Base-by-base conservation (phyloP, 139 green algal genomes). In the Coelastrella sp. region DNA sequence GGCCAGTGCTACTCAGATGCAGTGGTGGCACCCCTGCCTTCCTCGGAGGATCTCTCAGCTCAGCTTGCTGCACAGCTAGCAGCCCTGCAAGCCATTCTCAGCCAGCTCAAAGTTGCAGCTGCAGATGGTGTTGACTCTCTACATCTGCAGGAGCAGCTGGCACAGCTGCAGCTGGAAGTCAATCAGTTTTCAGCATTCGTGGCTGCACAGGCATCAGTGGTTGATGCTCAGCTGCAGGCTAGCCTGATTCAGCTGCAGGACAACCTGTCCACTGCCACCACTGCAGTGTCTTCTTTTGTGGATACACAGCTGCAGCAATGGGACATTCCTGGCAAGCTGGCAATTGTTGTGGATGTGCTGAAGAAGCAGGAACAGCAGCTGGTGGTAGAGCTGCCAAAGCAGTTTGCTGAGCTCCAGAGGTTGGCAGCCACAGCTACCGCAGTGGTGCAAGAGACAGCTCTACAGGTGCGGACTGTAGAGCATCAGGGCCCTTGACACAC, bases 1-100 rank as follows among this genome's bases (percentile, higher is more conserved):
- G 78, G 78, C 41, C 40, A 84, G 78, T 84, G 78, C 78, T 84
- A 63, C 38, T 11, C 78, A 38, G 78, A 84, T 62, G 60, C 78
- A 27, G 60, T 40, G n/a, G 78, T 75, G 15, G 38, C n/a, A 15
- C 45, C 48, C 9, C 57, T 84, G 59, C 59, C 77, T 30, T 60
- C 40, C 19, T n/a, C 37, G 27, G 78, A 64, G 3, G 78, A 35
- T 7, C 78, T 76, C 25, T 76, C 60, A 27, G 30, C n/a, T 25
- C 40, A 77, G 78, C 60, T 84, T 11, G 62, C 60, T 50, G 78
- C 60, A 15, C 78, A 76, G 62, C 60, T 84, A 3, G 62, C 60
- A 50, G 78, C 60, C 3, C 78, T 84, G 60, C 78, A 84, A 41
- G 60, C 25, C 53, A 74, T 74, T 9, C 30, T 84, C 60, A 37